A percentile compares a stretch with the other conserved stretches of the same genome.
Conservation (phyloP, 805 yeast species). For the Lachancea nothofagi region DNA sequence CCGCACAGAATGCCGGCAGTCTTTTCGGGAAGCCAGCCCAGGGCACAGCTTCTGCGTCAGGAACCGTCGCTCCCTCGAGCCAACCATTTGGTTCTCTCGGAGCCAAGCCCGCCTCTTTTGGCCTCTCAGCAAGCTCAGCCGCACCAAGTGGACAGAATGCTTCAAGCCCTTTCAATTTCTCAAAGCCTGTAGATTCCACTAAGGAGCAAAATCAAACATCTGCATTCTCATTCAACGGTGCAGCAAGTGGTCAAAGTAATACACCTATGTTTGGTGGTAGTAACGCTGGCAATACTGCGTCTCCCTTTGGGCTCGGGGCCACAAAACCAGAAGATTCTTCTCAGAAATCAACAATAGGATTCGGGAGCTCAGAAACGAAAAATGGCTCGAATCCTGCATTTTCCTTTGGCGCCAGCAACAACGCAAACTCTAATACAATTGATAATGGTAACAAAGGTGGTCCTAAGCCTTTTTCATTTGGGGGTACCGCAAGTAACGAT, state of each 20-base stretch:
- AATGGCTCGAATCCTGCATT: conserved; percentile 18
- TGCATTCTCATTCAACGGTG: conserved; percentile 10
- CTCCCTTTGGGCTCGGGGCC: conserved; percentile 15
- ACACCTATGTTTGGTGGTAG: conserved; percentile 5
- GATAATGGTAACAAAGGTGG: conserved; percentile 8
- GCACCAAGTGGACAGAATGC: neutral
- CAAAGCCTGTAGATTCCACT: neutral
- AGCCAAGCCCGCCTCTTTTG: conserved; percentile 1
- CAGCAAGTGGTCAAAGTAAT: neutral
- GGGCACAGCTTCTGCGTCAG: neutral
- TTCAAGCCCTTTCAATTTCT: neutral
- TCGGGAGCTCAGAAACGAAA: conserved; percentile 5
- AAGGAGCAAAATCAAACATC: conserved; percentile 2
- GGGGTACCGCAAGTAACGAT: conserved; percentile 3
- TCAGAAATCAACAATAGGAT: conserved; percentile 12
- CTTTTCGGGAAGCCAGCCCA: conserved; percentile 5
- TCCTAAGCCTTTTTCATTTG: conserved; percentile 5
- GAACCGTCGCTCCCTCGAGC: neutral
- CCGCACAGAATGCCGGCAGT: neutral
- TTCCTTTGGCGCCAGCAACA: conserved; percentile 17
- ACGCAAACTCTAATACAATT: conserved; percentile 2
- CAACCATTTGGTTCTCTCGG: conserved; percentile 5
- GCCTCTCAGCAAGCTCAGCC: neutral
- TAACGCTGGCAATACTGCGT: conserved; percentile 10
- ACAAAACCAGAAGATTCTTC: conserved; percentile 2